These are phyloP conservation scores for Arctium minus DNA, from an alignment of 129 eudicot species.

Conservation along the genomic window DNA sequence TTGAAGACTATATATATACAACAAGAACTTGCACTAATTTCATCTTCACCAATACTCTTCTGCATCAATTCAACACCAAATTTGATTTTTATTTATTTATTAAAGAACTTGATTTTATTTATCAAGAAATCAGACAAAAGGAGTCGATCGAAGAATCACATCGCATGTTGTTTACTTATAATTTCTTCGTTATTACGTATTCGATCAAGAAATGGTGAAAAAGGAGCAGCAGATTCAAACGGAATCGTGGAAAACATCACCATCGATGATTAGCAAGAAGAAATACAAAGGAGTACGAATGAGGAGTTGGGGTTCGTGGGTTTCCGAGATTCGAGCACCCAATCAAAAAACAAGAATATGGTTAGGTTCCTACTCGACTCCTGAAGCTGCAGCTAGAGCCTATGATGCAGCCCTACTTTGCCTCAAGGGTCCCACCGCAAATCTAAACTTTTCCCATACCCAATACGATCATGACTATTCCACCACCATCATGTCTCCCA, in stretches of 20 bases:
- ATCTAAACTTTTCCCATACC: slow-evolving; percentile 60
- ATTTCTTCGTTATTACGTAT: neutral
- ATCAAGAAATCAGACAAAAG: neutral
- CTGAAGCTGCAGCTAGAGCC: slow-evolving; percentile 96
- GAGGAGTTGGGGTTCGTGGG: slow-evolving; percentile 99
- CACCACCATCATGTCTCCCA: slow-evolving; percentile 51
- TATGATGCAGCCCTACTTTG: slow-evolving; percentile 92
- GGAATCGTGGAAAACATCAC: slow-evolving; percentile 8
- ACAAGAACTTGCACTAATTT: slow-evolving; percentile 19
- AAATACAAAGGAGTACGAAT: slow-evolving; percentile 91
- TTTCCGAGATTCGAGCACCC: slow-evolving; percentile 86
- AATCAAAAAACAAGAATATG: slow-evolving; percentile 93
- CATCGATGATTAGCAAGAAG: slow-evolving; percentile 42
- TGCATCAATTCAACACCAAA: slow-evolving; percentile 15
- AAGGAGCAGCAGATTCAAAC: slow-evolving; percentile 15
- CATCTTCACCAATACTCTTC: slow-evolving; percentile 28
- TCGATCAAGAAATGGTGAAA: slow-evolving; percentile 19
- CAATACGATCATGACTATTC: slow-evolving; percentile 24
- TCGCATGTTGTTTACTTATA: neutral
- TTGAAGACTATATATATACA: slow-evolving; percentile 34
- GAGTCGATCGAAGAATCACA: neutral
- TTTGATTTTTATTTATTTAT: slow-evolving; percentile 1
- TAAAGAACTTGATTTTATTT: neutral
- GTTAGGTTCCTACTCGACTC: slow-evolving; percentile 88
- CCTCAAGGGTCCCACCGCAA: slow-evolving; percentile 78